A percentile compares a stretch with the other conserved stretches of the same genome.
Conservation (phyloP, 2,329 filamentous ascomycete genomes). For the Epichloe typhina region DNA sequence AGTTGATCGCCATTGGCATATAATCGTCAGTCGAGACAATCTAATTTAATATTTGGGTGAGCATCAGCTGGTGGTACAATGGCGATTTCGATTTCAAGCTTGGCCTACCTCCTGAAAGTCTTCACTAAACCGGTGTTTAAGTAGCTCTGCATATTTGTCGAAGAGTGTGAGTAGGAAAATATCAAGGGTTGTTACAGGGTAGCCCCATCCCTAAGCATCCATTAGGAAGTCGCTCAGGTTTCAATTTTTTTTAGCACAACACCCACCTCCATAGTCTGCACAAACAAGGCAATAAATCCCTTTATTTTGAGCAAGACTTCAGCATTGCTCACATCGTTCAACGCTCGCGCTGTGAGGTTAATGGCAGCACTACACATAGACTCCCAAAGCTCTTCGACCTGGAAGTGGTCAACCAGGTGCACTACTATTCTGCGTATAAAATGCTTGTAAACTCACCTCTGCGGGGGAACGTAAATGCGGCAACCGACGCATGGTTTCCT, state of each 20-base stretch:
- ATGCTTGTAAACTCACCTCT: conserved; percentile 48
- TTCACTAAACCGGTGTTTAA: conserved; percentile 84
- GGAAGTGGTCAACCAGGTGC: not conserved
- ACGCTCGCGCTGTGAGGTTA: conserved; percentile 63
- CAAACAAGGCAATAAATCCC: conserved; percentile 81
- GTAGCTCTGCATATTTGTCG: conserved; percentile 80
- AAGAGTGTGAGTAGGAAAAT: conserved; percentile 80
- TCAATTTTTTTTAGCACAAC: conserved; percentile 44
- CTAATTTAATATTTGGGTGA: conserved; percentile 18
- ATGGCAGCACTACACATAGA: conserved; percentile 90
- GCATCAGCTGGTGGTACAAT: not conserved
- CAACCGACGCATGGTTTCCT: conserved; percentile 77
- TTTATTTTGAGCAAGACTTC: conserved; percentile 92
- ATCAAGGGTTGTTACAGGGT: conserved; percentile 70
- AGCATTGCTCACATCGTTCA: conserved; percentile 72
- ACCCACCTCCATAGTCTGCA: conserved; percentile 89
- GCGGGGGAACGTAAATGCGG: conserved; percentile 72
- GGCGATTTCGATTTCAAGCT: not conserved
- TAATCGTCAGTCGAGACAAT: conserved; percentile 90
- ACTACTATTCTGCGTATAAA: not conserved
- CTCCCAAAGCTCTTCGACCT: conserved; percentile 98
- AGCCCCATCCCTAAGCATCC: conserved; percentile 80
- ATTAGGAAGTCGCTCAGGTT: conserved; percentile 50
- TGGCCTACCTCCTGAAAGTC: conserved; percentile 74
- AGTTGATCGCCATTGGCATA: conserved; percentile 98